A percentile compares a stretch with the other conserved stretches of the same genome.
Conservation (phyloP, 495 filamentous ascomycete species). For the Immersiella caudata region DNA sequence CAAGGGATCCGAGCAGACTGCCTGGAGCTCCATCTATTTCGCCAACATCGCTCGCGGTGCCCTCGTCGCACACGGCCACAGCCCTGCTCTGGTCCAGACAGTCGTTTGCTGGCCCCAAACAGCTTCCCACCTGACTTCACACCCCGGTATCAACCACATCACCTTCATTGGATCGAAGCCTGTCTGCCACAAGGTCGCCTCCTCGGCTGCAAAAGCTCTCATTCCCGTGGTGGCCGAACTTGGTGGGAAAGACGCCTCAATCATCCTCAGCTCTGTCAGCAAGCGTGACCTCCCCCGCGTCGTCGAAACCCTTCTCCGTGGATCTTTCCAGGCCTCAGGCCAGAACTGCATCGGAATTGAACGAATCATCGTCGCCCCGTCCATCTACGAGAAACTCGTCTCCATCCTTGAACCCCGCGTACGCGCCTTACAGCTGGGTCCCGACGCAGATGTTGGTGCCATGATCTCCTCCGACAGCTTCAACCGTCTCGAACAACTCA, state of each 20-base stretch:
- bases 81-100: constrained; percentile 79
- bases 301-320: constrained; percentile 81
- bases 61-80: constrained; percentile 80
- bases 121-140: constrained; percentile 81
- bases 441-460: constrained; percentile 77
- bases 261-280: constrained; percentile 78
- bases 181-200: constrained; percentile 85
- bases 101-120: constrained; percentile 84
- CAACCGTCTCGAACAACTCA: constrained; percentile 66
- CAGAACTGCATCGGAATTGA: constrained; percentile 99
- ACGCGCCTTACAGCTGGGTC: constrained; percentile 65
- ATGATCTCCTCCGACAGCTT: constrained; percentile 82
- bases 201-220: constrained; percentile 78
- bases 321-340: constrained; percentile 92
- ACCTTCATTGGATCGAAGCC: constrained; percentile 96
- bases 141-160: constrained; percentile 80
- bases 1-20: constrained; percentile 91
- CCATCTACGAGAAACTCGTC: constrained; percentile 72
- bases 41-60: constrained; percentile 74
- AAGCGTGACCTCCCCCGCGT: constrained; percentile 65
- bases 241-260: constrained; percentile 93
- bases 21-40: constrained; percentile 86
- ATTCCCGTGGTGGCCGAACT: constrained; percentile 87
- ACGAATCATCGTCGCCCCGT: constrained; percentile 79
- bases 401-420: constrained; percentile 71